Conservation (phyloP, 208 protist genomes). For the Entamoeba moshkovskii region DNA sequence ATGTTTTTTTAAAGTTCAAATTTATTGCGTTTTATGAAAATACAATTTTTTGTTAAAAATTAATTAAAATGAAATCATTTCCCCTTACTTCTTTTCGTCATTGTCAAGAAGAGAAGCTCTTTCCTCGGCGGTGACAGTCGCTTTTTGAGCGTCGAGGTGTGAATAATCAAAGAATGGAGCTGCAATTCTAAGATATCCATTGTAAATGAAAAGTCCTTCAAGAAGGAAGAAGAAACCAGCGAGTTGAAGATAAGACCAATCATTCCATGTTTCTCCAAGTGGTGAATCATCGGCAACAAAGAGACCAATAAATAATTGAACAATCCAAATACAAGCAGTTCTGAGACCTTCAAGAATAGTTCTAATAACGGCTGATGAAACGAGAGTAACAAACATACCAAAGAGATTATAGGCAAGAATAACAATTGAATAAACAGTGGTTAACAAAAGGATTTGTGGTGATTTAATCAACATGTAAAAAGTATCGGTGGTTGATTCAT, state of each 20-base stretch:
- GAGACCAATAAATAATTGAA: slow-evolving; percentile 38
- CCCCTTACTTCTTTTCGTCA: neutral
- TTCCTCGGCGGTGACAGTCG: neutral
- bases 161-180: slow-evolving; percentile 4
- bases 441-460: neutral
- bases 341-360: slow-evolving; percentile 43
- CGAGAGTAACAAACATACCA: slow-evolving; percentile 41
- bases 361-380: slow-evolving; percentile 31
- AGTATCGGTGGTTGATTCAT: slow-evolving; percentile 29
- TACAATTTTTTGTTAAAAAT: no score
- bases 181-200: neutral
- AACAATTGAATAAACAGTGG: slow-evolving; percentile 24
- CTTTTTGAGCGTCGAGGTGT: neutral
- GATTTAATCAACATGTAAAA: slow-evolving; percentile 33
- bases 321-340: slow-evolving; percentile 38
- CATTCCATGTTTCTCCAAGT: slow-evolving; percentile 37
- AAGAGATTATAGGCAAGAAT: slow-evolving; percentile 40
- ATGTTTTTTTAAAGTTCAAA: no score
- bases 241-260: slow-evolving; percentile 38
- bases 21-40: no score
- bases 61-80: no score
- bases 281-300: slow-evolving; percentile 15
- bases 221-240: slow-evolving; percentile 35
- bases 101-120: neutral
- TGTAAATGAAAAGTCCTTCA: neutral